Evolutionary conservation across 2,329 filamentous ascomycete genomes (phyloP).

Genomic region (Epichloe festucae): DNA sequence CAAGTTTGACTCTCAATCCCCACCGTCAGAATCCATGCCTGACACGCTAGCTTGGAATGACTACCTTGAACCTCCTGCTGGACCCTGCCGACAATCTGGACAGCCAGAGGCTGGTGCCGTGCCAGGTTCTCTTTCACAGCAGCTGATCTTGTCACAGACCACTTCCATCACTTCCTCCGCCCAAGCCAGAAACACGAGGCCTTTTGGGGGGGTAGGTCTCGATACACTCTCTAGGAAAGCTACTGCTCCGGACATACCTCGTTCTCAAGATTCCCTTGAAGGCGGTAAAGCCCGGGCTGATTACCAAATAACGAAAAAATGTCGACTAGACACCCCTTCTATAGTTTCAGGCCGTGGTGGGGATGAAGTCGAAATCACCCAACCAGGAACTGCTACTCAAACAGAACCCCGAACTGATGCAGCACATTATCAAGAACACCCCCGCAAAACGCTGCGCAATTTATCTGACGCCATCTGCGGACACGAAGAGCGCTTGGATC

Average conservation of each 20-base stretch:
- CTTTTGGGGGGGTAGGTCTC: slow-evolving; percentile 45
- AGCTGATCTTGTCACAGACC: slow-evolving; percentile 36
- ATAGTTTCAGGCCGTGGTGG: slow-evolving; percentile 11
- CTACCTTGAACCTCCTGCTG: slow-evolving; percentile 26
- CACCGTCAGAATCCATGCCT: slow-evolving; percentile 32
- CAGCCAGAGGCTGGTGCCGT: slow-evolving; percentile 13
- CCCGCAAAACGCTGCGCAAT: slow-evolving; percentile 28
- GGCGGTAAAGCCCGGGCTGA: slow-evolving; percentile 6
- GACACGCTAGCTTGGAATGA: slow-evolving; percentile 43
- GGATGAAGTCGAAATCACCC: slow-evolving; percentile 5
- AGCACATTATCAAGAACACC: slow-evolving; percentile 10
- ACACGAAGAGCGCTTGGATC: slow-evolving; percentile 53
- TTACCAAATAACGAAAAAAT: slow-evolving; percentile 8
- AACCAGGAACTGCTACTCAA: slow-evolving; percentile 14
- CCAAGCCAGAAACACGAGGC: slow-evolving; percentile 36
- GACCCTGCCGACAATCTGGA: slow-evolving; percentile 2
- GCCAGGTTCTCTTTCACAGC: slow-evolving; percentile 37
- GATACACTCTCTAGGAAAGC: slow-evolving; percentile 28
- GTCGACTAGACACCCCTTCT: slow-evolving; percentile 13
- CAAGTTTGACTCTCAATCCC: slow-evolving; percentile 13
- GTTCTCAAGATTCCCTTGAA: slow-evolving; percentile 19
- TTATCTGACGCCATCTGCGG: slow-evolving; percentile 41
- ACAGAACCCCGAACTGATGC: slow-evolving; percentile 13
- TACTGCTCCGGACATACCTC: slow-evolving; percentile 15
- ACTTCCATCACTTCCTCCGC: slow-evolving; percentile 39